Conservation (phyloP, 2,329 filamentous ascomycete genomes). For the Bertia moriformis region DNA sequence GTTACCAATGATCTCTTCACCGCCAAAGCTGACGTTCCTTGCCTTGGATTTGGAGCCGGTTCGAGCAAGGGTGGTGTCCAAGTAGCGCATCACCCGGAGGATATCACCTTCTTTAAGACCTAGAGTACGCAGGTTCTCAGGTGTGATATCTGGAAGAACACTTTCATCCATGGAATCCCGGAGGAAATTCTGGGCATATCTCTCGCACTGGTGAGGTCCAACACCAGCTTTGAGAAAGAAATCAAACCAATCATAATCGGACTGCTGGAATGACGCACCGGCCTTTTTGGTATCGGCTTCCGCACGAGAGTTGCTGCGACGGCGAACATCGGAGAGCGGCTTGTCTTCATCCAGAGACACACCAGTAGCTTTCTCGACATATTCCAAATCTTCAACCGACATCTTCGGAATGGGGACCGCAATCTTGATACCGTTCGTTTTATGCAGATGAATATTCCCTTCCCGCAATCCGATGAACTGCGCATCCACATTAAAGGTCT, state of each 20-base stretch:
- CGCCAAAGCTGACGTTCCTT: conserved; percentile 5
- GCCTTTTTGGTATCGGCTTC: conserved; percentile 37
- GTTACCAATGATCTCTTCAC: conserved; percentile 34
- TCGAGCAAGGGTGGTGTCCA: conserved; percentile 70
- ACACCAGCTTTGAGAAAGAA: conserved; percentile 92
- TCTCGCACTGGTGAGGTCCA: conserved; percentile 80
- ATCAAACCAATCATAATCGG: conserved; percentile 94
- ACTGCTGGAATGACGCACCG: conserved; percentile 47
- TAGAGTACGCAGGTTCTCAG: conserved; percentile 67
- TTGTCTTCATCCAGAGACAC: conserved; percentile 41
- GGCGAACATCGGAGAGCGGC: neutral
- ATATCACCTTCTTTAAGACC: conserved; percentile 96
- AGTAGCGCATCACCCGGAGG: conserved; percentile 77
- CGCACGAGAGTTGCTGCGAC: neutral
- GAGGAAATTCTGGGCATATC: conserved; percentile 78
- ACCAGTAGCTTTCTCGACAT: conserved; percentile 78
- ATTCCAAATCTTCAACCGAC: conserved; percentile 88
- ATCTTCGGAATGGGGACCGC: conserved; percentile 91
- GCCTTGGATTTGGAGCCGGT: conserved; percentile 31
- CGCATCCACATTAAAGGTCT: conserved; percentile 92
- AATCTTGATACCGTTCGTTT: conserved; percentile 95
- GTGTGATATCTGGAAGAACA: conserved; percentile 76
- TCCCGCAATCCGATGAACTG: conserved; percentile 91
- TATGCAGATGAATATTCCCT: conserved; percentile 94
- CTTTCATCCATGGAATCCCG: conserved; percentile 94